Evolutionary conservation across 169 alveolate genomes (phyloP).

Genomic region (Plasmodium falciparum): DNA sequence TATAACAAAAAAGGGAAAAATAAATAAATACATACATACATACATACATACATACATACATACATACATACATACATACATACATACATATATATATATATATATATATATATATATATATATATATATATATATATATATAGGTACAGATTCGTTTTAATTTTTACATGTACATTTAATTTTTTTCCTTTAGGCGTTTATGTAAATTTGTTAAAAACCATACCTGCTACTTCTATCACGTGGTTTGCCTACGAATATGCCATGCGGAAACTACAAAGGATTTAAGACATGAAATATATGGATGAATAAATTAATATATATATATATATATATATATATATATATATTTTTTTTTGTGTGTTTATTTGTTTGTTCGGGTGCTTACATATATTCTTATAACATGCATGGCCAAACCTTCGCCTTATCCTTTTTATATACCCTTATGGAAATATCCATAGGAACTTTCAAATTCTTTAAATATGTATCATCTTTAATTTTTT

Average conservation of each 20-base stretch:
- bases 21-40: too few relatives aligned
- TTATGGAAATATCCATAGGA: neutral
- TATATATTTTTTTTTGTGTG: neutral
- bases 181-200: conserved; percentile 37
- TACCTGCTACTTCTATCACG: conserved; percentile 73
- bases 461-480: neutral
- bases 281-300: neutral
- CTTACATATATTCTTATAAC: neutral
- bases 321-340: neutral
- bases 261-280: conserved; percentile 57
- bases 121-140: too few relatives aligned
- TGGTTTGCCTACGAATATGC: conserved; percentile 70
- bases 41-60: too few relatives aligned
- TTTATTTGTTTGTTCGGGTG: neutral
- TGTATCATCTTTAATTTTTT: too few relatives aligned
- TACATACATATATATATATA: too few relatives aligned
- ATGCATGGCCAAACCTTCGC: too few relatives aligned
- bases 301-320: neutral
- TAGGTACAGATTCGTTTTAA: too few relatives aligned
- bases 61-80: too few relatives aligned
- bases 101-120: too few relatives aligned
- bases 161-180: neutral
- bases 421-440: too few relatives aligned
- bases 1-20: too few relatives aligned
- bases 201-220: conserved; percentile 51